Conservation (phyloP, 257 asterid species). For the Nicotiana paniculata region DNA sequence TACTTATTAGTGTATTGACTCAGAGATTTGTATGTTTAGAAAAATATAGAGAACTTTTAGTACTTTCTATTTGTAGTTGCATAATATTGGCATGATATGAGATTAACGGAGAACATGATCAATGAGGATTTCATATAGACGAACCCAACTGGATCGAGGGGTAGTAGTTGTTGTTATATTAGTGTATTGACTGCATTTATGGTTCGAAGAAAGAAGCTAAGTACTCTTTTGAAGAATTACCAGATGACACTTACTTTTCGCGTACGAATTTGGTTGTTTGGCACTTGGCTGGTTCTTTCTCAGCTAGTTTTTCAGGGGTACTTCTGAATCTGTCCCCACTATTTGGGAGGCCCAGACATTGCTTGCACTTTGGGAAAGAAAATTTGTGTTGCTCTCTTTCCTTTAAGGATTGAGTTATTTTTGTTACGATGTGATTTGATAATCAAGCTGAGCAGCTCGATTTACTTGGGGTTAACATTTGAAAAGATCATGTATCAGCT, state of each 20-base stretch:
- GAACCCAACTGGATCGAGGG: no score
- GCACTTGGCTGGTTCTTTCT: neutral
- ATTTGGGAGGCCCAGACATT: neutral
- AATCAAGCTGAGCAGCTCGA: neutral
- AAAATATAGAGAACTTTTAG: no score
- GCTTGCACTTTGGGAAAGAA: neutral
- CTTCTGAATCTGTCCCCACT: neutral
- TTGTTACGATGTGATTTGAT: neutral
- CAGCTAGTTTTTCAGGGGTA: neutral
- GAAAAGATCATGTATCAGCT: neutral
- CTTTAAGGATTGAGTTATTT: neutral
- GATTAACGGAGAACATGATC: no score
- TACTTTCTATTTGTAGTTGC: no score
- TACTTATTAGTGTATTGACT: neutral
- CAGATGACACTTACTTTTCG: neutral
- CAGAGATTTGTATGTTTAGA: no score
- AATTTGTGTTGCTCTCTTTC: neutral
- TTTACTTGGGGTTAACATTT: neutral
- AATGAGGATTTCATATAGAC: no score
- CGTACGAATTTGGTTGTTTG: neutral
- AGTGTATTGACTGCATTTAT: neutral
- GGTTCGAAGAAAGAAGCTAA: neutral
- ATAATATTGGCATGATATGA: no score
- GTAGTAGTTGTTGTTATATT: no score
- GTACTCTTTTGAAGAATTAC: neutral